Evolutionary conservation across 2,329 filamentous ascomycete genomes (phyloP).

Genomic region (Scytalidium lignicola): DNA sequence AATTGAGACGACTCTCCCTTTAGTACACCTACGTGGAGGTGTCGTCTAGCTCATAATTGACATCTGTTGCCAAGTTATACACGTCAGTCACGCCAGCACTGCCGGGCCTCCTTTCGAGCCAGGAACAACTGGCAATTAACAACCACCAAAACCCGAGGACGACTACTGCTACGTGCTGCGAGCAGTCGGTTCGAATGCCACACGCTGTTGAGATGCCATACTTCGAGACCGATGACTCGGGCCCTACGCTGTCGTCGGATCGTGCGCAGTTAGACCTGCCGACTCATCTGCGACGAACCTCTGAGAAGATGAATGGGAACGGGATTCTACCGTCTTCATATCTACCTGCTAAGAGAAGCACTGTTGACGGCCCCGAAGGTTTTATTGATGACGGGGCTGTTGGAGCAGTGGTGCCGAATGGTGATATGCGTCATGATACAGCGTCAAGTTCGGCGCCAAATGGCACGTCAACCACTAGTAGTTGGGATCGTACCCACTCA

Average conservation of each 20-base stretch:
- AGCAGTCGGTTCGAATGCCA: slow-evolving; percentile 28
- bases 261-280: slow-evolving; percentile 28
- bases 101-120: neutral
- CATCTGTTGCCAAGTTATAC: neutral
- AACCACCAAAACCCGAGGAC: neutral
- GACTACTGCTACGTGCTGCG: neutral
- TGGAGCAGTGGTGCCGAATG: slow-evolving; percentile 20
- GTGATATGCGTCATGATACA: slow-evolving; percentile 31
- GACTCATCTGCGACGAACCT: slow-evolving; percentile 28
- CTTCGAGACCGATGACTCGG: slow-evolving; percentile 39
- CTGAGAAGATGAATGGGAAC: slow-evolving; percentile 29
- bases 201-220: slow-evolving; percentile 46
- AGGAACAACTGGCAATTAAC: neutral
- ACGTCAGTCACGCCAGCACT: neutral
- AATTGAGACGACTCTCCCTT: neutral
- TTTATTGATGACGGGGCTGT: slow-evolving; percentile 22
- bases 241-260: slow-evolving; percentile 22
- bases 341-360: slow-evolving; percentile 27
- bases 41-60: neutral
- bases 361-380: slow-evolving; percentile 25
- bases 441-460: slow-evolving; percentile 58
- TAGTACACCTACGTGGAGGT: neutral
- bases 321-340: slow-evolving; percentile 18
- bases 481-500: slow-evolving; percentile 26
- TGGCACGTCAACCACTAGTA: slow-evolving; percentile 43